Evolutionary conservation across 2,329 filamentous ascomycete genomes (phyloP).

Genomic region (Sclerotinia trifoliorum): DNA sequence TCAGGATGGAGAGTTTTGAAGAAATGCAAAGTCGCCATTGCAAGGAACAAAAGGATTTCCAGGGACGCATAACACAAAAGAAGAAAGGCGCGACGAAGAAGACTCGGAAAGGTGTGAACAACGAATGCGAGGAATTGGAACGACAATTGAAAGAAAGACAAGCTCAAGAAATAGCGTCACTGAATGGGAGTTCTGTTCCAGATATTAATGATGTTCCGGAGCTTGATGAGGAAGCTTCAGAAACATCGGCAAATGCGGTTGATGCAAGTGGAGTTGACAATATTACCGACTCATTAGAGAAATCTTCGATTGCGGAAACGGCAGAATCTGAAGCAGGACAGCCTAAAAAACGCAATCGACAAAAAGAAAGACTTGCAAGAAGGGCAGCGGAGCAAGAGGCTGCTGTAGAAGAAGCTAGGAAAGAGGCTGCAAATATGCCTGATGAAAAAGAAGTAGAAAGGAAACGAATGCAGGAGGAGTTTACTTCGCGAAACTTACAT

Average conservation of each 20-base stretch:
- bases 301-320: conserved; percentile 31
- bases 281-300: conserved; percentile 29
- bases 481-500: conserved; percentile 61
- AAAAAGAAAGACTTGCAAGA: conserved; percentile 86
- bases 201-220: conserved; percentile 28
- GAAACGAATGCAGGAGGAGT: conserved; percentile 65
- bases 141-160: conserved; percentile 65
- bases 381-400: conserved; percentile 82
- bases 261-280: conserved; percentile 26
- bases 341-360: conserved; percentile 74
- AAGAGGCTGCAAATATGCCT: conserved; percentile 72
- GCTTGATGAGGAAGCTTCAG: conserved; percentile 25
- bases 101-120: conserved; percentile 71
- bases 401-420: conserved; percentile 62
- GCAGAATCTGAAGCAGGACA: conserved; percentile 32
- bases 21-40: conserved; percentile 76
- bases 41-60: conserved; percentile 84
- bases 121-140: conserved; percentile 73
- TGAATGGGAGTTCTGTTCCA: conserved; percentile 39
- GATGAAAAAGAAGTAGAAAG: conserved; percentile 71
- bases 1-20: conserved; percentile 60
- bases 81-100: conserved; percentile 96
- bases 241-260: conserved; percentile 16
- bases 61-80: conserved; percentile 84
- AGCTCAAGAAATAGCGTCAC: conserved; percentile 54